A percentile compares a stretch with the other conserved stretches of the same genome.
These are phyloP conservation scores for Theobroma grandiflorum DNA, from an alignment of 441 rosid genomes.

Conservation along the genomic window DNA sequence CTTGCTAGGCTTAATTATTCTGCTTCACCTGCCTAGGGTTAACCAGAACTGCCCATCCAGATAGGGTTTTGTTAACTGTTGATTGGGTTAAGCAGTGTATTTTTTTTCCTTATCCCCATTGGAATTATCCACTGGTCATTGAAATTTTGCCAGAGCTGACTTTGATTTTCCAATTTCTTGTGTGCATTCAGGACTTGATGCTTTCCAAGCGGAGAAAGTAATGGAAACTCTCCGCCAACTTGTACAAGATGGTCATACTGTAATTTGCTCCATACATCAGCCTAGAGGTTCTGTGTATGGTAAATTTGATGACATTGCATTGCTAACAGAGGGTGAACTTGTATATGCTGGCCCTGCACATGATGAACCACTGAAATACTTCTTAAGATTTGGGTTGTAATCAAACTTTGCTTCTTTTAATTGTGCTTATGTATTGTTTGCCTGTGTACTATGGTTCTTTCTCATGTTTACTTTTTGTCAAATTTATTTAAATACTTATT, in stretches of 20 bases:
- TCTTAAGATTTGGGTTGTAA: constrained; percentile 83
- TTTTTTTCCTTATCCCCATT: not conserved
- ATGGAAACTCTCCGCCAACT: constrained; percentile 93
- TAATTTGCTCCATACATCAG: constrained; percentile 95
- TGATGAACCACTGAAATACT: constrained; percentile 77
- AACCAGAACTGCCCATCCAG: not conserved
- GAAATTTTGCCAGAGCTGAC: constrained; percentile 20
- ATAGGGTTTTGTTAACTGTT: not conserved
- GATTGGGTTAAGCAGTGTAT: not conserved
- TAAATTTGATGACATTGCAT: constrained; percentile 87
- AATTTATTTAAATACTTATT: not conserved
- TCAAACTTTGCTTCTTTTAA: constrained; percentile 36
- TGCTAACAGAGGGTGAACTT: constrained; percentile 79
- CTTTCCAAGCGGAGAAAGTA: constrained; percentile 96
- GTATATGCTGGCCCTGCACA: constrained; percentile 93
- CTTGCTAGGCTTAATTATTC: not conserved
- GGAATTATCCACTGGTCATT: not conserved
- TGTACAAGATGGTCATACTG: constrained; percentile 93
- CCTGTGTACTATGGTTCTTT: not conserved
- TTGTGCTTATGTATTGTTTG: constrained; percentile 23
- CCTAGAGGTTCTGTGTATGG: constrained; percentile 91
- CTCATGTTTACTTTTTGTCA: constrained; percentile 11
- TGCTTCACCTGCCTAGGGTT: not conserved
- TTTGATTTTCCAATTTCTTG: constrained; percentile 13
- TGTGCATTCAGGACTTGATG: constrained; percentile 83